Base-by-base conservation (phyloP, 1,284 basidiomycete species). In the Trichosporon asahii region DNA sequence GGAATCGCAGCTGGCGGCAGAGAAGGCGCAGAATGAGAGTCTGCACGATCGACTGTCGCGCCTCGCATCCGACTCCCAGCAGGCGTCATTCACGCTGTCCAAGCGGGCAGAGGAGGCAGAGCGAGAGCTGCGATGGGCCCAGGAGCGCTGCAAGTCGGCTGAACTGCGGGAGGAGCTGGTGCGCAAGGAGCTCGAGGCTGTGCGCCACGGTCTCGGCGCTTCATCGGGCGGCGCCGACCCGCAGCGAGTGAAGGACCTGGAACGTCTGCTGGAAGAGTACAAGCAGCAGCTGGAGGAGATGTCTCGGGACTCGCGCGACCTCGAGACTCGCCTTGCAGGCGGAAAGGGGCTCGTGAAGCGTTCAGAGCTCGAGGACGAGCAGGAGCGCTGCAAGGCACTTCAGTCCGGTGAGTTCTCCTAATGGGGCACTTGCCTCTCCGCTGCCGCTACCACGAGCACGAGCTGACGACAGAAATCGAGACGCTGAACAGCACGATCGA, bases 41-140 rank as follows among this genome's bases (percentile, higher is more conserved):
- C 74, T 83, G 8, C 76, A 76, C 5, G 67, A 72, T 0, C 73
- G 81, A 18, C 71, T 80, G 0, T 67, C 77, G 0, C 67, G 74
- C 8, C 71, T 83, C 0, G 72, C 78, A 8, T 68, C 72, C 2
- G 77, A 77, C 21, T 76, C 76, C 25, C 49, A 70, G 15, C 53
- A 63, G 5, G 70, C 73, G 6, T 74, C 79, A 8, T 68, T 70
- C 25, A 75, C 75, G 49, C 68, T 82, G 35, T 73, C 72, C 7
- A 74, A 72, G 33, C 71, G 77, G 3, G 66, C 74, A 6, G 73
- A 76, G 27, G 77, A 78, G 9, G 72, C 76, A 5, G 79, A 80
- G 70, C 73, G 81, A 23, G 81, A 83, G 61, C 66, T 77, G 23
- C 72, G 83, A 11, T 82, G 81, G 78, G 81, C 81, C 0, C 77